Base-by-base conservation (phyloP, 208 protist genomes). In the Trypanosoma cruzi region DNA sequence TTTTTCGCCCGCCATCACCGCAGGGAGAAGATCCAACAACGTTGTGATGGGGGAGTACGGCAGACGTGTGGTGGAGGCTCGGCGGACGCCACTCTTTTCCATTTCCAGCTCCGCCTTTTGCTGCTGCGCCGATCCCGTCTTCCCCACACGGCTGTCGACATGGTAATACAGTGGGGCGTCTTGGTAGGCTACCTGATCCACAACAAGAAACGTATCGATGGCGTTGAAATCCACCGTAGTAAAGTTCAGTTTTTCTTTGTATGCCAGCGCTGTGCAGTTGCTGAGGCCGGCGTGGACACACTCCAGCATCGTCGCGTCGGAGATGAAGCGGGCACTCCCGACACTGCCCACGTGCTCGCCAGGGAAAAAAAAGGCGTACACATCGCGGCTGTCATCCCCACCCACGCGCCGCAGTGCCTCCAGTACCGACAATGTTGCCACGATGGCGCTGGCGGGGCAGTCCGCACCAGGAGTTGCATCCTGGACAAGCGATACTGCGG, bases 301-400 rank as follows among this genome's bases (percentile, higher is more conserved):
- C 8, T 54, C 56, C 7, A 78, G n/a, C 36, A 24, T 7, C 16
- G n/a, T 60, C 5, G 68, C 64, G 57, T 83, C 78, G 11, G 67
- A 26, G 20, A 83, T 50, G 22, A 83, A 64, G 5, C 78, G 78
- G 18, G 54, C 56, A 34, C 78, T 83, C 13, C 78, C 78, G 20
- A 72, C 58, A 44, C 71, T 73, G 6, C 71, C 71, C 2, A 69
- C 32, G 18, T 69, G 71, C 50, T 82, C 77, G 31, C 57, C 77
- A 36, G 77, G 77, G 36, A 82, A 70, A 24, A 82, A 78, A 60
- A 78, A 82, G 4, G 62, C 71, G 42, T 82, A 82, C 7, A 82
- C 37, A 54, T 73, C 68, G 2, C 68, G 46, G 20, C 22, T 34
- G 10, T 34, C 24, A 34, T 31, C 36, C 18, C 20, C 37, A 48